A percentile compares a stretch with the other conserved stretches of the same genome.
Evolutionary conservation across 805 yeast species (phyloP).

Genomic region (Candida succiphila): DNA sequence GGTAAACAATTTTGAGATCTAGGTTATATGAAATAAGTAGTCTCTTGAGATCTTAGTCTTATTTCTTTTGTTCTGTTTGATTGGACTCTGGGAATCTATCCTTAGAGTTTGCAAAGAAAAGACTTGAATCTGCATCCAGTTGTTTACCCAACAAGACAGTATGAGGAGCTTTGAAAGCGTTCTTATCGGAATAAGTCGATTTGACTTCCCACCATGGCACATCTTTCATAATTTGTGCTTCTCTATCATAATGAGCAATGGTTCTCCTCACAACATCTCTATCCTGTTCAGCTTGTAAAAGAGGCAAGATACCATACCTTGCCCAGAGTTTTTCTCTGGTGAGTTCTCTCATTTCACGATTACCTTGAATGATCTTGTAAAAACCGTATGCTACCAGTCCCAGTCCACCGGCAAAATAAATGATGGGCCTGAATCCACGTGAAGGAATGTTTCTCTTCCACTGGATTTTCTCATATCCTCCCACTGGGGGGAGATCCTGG

Average conservation of each 20-base stretch:
- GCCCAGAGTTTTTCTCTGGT: slow-evolving; percentile 72
- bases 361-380: slow-evolving; percentile 54
- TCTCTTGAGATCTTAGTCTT: too few species aligned
- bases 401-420: slow-evolving; percentile 56
- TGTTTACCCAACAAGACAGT: slow-evolving; percentile 25
- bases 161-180: slow-evolving; percentile 25
- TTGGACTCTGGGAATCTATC: too few species aligned
- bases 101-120: slow-evolving; percentile 21
- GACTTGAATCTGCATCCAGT: slow-evolving; percentile 19
- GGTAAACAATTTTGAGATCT: too few species aligned
- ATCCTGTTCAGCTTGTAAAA: slow-evolving; percentile 75
- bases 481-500: slow-evolving; percentile 82
- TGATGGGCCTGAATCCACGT: slow-evolving; percentile 72
- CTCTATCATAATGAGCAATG: slow-evolving; percentile 55
- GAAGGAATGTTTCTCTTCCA: slow-evolving; percentile 85
- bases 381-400: slow-evolving; percentile 66
- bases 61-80: too few species aligned
- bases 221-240: slow-evolving; percentile 54
- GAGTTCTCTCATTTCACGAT: slow-evolving; percentile 67
- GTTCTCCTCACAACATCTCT: slow-evolving; percentile 68
- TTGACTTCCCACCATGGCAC: slow-evolving; percentile 55
- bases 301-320: slow-evolving; percentile 60
- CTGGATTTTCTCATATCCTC: slow-evolving; percentile 79
- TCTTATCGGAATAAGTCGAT: slow-evolving; percentile 24
- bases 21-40: too few species aligned